Base-by-base conservation (phyloP, 257 asterid genomes). In the Salvia hispanica region DNA sequence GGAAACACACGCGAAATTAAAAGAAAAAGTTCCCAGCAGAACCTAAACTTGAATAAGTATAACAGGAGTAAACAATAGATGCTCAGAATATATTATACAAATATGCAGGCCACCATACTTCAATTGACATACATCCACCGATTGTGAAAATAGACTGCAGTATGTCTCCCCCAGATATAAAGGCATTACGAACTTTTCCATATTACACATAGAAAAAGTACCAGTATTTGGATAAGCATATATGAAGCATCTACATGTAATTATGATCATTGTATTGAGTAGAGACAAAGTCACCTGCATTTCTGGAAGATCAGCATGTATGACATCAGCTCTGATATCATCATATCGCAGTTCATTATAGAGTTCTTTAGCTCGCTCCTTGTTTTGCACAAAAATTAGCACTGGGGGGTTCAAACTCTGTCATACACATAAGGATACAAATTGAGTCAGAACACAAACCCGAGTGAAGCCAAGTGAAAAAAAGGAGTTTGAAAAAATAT, bases 391-490 rank as follows among this genome's bases (percentile, higher is more conserved):
- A 72, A 91, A 91, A 36, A 91, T 79, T 78, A 91, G 86, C 56
- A 88, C 85, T 0, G 96, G 96, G 25, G 96, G 96, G 71, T 87
- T 85, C 82, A 86, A 78, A 79, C 96, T 84, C 98, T 91, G 88
- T 53, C 67, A 58, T 9, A 62, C 21, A 55, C 51, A 45, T 37
- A 33, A 67, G n/a, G 66, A 50, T 6, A 71, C 15, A 42, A 31
- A 58, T 40, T 53, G 13, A 18, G 21, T 18, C 21, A 18, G 21
- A 18, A 18, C 21, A 18, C 21, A 18, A 18, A 18, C 3, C 31
- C 31, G 31, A 52, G 39, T 58, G 59, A 67, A 43, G 48, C 65
- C 70, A 75, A 52, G 54, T 34, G 66, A 21, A 14, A 33, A 33
- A 15, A 16, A 54, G 37, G 43, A 42, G 3, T n/a, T 42, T 34